Evolutionary conservation across 345 rosid genomes (phyloP).

Genomic region (Pistacia vera): DNA sequence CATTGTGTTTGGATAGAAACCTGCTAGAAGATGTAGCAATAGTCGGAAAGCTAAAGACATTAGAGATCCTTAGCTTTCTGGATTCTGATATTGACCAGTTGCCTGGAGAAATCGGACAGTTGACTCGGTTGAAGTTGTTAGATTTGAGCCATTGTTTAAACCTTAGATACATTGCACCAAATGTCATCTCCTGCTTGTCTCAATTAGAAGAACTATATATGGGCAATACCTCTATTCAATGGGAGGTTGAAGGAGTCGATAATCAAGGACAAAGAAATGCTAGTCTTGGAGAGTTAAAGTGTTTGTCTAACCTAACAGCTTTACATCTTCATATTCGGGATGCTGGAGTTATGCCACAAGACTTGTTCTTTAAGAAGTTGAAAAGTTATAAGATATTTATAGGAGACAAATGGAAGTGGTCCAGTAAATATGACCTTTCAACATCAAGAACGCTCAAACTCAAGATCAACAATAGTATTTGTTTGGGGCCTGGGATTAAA

Average conservation of each 20-base stretch:
- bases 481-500: too few relatives aligned
- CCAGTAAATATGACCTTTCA: neutral
- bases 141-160: constrained; percentile 18
- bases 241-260: constrained; percentile 19
- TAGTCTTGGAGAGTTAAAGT: constrained; percentile 24
- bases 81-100: constrained; percentile 13
- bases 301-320: constrained; percentile 8
- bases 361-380: neutral
- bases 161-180: constrained; percentile 23
- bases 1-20: constrained; percentile 14
- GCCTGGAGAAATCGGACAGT: constrained; percentile 14
- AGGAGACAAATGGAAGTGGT: neutral
- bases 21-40: neutral
- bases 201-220: constrained; percentile 28
- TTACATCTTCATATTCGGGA: constrained; percentile 6
- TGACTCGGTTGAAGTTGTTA: constrained; percentile 19
- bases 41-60: constrained; percentile 8
- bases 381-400: neutral
- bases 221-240: constrained; percentile 9
- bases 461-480: too few relatives aligned
- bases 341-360: constrained; percentile 7
- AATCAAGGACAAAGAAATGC: constrained; percentile 8
- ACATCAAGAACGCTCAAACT: neutral
- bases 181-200: constrained; percentile 16
- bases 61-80: constrained; percentile 6